phyloP scores from a whole-genome alignment of 2,329 filamentous ascomycete species.

The Geosmithia flava region DNA sequence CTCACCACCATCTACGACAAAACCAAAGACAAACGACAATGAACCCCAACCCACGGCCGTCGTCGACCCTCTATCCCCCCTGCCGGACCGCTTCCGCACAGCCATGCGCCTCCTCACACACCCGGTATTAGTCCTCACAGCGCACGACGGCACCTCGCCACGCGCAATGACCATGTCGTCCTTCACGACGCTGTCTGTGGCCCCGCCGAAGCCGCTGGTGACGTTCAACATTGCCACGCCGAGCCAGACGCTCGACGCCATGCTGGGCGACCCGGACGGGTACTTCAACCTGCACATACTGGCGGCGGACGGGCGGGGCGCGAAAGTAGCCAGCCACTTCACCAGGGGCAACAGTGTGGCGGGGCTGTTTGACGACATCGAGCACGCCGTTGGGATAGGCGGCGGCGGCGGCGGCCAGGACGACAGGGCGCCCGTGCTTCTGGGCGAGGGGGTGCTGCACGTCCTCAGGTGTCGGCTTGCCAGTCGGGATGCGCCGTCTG shows the following conservation, averaged over 20 bases:
- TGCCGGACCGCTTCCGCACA: slow-evolving; percentile 35
- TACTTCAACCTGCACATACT: slow-evolving; percentile 45
- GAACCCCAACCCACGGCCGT: neutral
- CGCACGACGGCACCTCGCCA: slow-evolving; percentile 20
- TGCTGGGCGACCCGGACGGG: slow-evolving; percentile 19
- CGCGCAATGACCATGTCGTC: slow-evolving; percentile 49
- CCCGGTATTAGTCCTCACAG: slow-evolving; percentile 43
- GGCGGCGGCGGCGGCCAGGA: neutral
- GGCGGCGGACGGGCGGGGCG: slow-evolving; percentile 31
- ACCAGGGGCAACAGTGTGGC: slow-evolving; percentile 31
- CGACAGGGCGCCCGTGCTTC: slow-evolving; percentile 26
- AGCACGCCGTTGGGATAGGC: slow-evolving; percentile 7
- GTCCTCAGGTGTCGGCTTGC: slow-evolving; percentile 28
- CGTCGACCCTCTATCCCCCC: slow-evolving; percentile 5
- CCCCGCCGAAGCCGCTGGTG: slow-evolving; percentile 33
- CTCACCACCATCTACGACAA: neutral
- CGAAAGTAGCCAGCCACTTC: slow-evolving; percentile 37
- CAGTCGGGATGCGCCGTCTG: slow-evolving; percentile 21
- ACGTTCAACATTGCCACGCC: slow-evolving; percentile 46
- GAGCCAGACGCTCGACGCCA: slow-evolving; percentile 41
- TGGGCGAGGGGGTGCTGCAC: slow-evolving; percentile 38
- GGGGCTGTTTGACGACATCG: slow-evolving; percentile 24
- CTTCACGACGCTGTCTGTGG: slow-evolving; percentile 40
- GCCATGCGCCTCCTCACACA: slow-evolving; percentile 42
- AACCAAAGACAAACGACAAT: neutral